Conservation (phyloP, 1,139 yeast species). For the Geotrichum australiense region DNA sequence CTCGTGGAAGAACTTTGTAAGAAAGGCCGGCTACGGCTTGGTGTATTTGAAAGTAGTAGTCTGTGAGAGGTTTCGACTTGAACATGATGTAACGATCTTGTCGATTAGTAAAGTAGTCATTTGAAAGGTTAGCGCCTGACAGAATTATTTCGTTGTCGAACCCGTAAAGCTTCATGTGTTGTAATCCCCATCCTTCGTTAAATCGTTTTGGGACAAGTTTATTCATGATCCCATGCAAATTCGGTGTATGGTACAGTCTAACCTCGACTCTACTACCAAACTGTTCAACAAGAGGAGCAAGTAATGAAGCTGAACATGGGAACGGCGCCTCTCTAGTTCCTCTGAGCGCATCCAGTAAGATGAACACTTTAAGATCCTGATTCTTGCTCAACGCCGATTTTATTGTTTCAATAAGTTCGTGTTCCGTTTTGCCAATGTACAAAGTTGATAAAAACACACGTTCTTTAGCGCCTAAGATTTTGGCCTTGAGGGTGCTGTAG, state of each 20-base stretch:
- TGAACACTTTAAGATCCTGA: slow-evolving; percentile 56
- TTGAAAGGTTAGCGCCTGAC: slow-evolving; percentile 85
- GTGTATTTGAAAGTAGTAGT: slow-evolving; percentile 69
- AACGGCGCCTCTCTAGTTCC: slow-evolving; percentile 92
- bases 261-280: slow-evolving; percentile 70
- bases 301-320: slow-evolving; percentile 65
- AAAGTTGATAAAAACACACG: slow-evolving; percentile 78
- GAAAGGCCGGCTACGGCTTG: slow-evolving; percentile 60
- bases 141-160: slow-evolving; percentile 84
- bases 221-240: slow-evolving; percentile 61
- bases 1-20: slow-evolving; percentile 47
- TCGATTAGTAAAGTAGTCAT: slow-evolving; percentile 90
- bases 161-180: slow-evolving; percentile 96
- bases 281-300: slow-evolving; percentile 59
- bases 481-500: slow-evolving; percentile 45
- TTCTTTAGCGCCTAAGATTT: slow-evolving; percentile 42
- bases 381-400: slow-evolving; percentile 49
- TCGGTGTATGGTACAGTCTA: slow-evolving; percentile 87
- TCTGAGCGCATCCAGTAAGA: slow-evolving; percentile 79
- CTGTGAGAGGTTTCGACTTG: slow-evolving; percentile 48
- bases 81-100: slow-evolving; percentile 88
- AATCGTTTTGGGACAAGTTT: slow-evolving; percentile 68
- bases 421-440: slow-evolving; percentile 77
- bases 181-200: slow-evolving; percentile 88
- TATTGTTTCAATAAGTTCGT: slow-evolving; percentile 45